Base-by-base conservation (phyloP, 2,329 filamentous ascomycete genomes). In the Trichoderma gracile region DNA sequence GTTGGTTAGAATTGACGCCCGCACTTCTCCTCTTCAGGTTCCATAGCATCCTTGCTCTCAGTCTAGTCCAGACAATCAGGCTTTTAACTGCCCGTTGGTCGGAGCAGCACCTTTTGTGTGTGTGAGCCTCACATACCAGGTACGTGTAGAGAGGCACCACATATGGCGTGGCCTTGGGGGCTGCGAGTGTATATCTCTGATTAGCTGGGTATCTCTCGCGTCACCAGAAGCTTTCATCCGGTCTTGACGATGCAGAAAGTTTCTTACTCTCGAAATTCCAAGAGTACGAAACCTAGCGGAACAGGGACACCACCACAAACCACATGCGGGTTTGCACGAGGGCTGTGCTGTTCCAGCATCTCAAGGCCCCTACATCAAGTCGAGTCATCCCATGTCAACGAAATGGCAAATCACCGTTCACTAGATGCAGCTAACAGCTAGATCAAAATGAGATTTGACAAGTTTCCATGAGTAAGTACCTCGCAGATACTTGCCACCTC, bases 1-100 rank as follows among this genome's bases (percentile, higher is more conserved):
- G 38, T 55, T 55, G 52, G 52, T 55, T 55, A 55, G 52, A 43
- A 10, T 55, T 23, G 38, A 40, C 52, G 33, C 52, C 33, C 17
- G 52, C 52, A 6, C 33, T 30, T 40, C 38, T n/a, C 52, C 19
- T 17, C 19, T 54, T 45, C 19, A 12, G 43, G 43, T 7, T 21
- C 17, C 43, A 21, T 45, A 19, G 17, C 10, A 38, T 38, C 33
- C 33, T 38, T 38, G 33, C 33, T 38, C 12, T 5, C 12, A 38
- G 9, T 38, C 33, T 40, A 23, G 30, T 40, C 52, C 19, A 54
- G 30, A 54, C 33, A 33, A 33, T 52, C 30, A 52, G 17, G 14
- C 27, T 14, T 21, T 14, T 21, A n/a, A 42, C n/a, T 19, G 10
- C 30, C n/a, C 33, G 45, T 27, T 42, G 45, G 42, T 59, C 56